phyloP scores from a whole-genome alignment of 2,329 filamentous ascomycete species.

The Teratosphaeria nubilosa region DNA sequence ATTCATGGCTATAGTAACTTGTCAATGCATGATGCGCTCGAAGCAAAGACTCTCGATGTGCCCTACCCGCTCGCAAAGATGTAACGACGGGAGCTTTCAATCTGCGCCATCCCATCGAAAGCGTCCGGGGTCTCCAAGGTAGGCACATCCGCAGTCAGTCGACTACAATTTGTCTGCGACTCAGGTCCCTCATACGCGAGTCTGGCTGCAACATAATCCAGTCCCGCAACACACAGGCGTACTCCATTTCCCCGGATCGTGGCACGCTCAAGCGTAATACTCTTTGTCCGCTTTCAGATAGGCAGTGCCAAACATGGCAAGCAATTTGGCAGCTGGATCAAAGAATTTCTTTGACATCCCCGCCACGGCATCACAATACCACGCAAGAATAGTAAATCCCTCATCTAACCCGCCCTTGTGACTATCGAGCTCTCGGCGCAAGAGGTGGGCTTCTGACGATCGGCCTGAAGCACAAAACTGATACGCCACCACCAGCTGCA shows the following conservation, averaged over 20 bases:
- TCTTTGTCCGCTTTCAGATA: not conserved
- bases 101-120: too few relatives aligned
- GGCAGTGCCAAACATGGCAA: not conserved
- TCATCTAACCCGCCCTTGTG: not conserved
- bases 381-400: not conserved
- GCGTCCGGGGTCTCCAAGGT: too few relatives aligned
- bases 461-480: not conserved
- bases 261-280: not conserved
- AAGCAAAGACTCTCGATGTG: too few relatives aligned
- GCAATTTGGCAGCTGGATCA: not conserved
- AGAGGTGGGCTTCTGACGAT: not conserved
- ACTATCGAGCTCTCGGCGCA: not conserved
- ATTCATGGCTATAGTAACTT: too few relatives aligned
- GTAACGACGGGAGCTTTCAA: too few relatives aligned
- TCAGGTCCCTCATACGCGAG: too few relatives aligned
- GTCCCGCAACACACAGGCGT: not conserved
- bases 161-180: too few relatives aligned
- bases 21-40: too few relatives aligned
- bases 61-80: too few relatives aligned
- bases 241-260: not conserved
- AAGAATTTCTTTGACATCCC: not conserved
- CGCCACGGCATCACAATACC: not conserved
- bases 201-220: not conserved
- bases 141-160: too few relatives aligned
- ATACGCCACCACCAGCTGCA: not conserved